These are phyloP conservation scores for Microthyrium microscopicum DNA, from an alignment of 2,329 filamentous ascomycete species.

Conservation along the genomic window DNA sequence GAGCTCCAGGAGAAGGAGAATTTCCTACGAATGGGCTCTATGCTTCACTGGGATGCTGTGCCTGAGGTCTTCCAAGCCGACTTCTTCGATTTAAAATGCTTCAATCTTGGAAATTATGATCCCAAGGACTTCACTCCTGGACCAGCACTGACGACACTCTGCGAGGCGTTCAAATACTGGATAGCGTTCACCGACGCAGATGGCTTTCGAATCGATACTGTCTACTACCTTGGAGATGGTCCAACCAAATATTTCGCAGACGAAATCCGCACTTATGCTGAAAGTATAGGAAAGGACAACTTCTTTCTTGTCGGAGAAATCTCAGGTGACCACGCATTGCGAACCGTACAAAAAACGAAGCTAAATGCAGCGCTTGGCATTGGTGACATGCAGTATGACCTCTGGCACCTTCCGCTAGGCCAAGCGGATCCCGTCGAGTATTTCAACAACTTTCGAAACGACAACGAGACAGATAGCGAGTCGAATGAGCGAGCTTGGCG, in stretches of 20 bases:
- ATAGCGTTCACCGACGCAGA: conserved; percentile 11
- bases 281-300: conserved; percentile 11
- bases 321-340: conserved; percentile 9
- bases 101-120: conserved; percentile 9
- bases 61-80: conserved; percentile 12
- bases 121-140: conserved; percentile 9
- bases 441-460: conserved; percentile 13
- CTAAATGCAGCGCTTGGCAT: conserved; percentile 14
- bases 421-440: conserved; percentile 8
- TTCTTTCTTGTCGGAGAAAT: conserved; percentile 13
- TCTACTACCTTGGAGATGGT: conserved; percentile 13
- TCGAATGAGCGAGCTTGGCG: conserved; percentile 11
- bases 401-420: conserved; percentile 12
- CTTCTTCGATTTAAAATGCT: conserved; percentile 12
- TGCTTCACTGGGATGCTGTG: conserved; percentile 10
- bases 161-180: conserved; percentile 13
- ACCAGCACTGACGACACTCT: conserved; percentile 9
- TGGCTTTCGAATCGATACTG: conserved; percentile 12
- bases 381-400: conserved; percentile 11
- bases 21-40: conserved; percentile 11
- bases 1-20: conserved; percentile 10
- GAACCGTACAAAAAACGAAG: conserved; percentile 11
- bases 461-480: conserved; percentile 9
- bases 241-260: conserved; percentile 11
- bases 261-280: conserved; percentile 10